Conservation (phyloP, 495 filamentous ascomycete species). For the Aspergillus haitiensis region DNA sequence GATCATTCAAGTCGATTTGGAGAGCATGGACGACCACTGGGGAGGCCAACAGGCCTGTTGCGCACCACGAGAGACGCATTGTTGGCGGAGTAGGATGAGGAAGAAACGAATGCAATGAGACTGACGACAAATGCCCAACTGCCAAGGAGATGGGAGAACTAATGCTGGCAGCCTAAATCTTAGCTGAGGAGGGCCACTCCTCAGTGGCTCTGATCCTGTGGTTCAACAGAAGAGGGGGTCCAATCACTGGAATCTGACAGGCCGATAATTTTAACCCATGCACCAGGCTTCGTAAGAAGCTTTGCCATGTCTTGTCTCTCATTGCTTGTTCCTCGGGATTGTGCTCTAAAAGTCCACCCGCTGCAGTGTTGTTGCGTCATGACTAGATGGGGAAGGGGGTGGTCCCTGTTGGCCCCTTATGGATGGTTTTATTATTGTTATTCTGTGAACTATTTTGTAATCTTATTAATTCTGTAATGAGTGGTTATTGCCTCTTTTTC, state of each 20-base stretch:
- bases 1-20: slow-evolving; percentile 12
- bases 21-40: slow-evolving; percentile 2
- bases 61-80: slow-evolving; percentile 9
- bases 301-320: neutral
- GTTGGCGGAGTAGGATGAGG: slow-evolving; percentile 2
- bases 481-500: too few relatives aligned
- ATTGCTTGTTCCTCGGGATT: neutral
- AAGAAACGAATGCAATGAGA: neutral
- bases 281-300: slow-evolving; percentile 10
- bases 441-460: too few relatives aligned
- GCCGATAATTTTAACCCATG: slow-evolving; percentile 3
- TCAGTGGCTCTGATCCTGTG: neutral
- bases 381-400: too few relatives aligned
- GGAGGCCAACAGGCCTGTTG: slow-evolving; percentile 2
- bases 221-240: neutral
- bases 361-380: too few relatives aligned
- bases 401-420: too few relatives aligned
- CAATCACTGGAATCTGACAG: neutral
- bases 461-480: too few relatives aligned
- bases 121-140: slow-evolving; percentile 6
- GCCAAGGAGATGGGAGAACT: neutral
- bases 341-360: too few relatives aligned
- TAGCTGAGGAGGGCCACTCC: neutral
- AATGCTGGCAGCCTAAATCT: neutral
- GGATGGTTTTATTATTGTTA: too few relatives aligned